Conservation (phyloP, 2,329 filamentous ascomycete genomes). For the Ophiostoma australiae region DNA sequence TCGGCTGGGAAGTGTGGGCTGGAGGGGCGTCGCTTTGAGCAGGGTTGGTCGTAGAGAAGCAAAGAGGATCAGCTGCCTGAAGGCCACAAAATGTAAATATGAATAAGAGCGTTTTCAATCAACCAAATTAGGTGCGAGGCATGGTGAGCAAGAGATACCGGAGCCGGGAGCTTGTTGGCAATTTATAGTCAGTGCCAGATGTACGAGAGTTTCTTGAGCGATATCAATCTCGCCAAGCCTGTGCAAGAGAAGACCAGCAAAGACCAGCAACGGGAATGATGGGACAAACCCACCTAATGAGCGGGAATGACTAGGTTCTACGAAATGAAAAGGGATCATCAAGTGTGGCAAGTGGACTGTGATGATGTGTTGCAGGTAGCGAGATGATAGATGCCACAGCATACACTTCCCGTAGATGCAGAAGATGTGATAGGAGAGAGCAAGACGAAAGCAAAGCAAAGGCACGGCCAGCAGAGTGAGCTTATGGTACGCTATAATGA, state of each 20-base stretch:
- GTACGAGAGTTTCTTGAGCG: background rate
- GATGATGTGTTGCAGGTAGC: background rate
- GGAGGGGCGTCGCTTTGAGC: background rate
- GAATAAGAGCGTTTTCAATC: too few species aligned
- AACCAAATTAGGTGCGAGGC: background rate
- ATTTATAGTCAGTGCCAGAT: background rate
- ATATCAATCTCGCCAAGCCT: background rate
- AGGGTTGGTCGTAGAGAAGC: background rate
- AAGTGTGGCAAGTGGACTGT: background rate
- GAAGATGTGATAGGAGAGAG: background rate
- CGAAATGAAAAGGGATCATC: background rate
- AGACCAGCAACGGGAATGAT: background rate
- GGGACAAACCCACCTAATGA: background rate
- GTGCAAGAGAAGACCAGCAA: background rate
- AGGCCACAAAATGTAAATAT: background rate
- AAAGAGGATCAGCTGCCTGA: background rate
- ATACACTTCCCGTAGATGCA: background rate
- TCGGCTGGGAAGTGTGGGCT: background rate
- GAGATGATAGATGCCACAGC: background rate
- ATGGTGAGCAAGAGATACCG: background rate
- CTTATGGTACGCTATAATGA: background rate
- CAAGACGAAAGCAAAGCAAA: background rate
- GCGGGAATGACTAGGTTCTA: background rate
- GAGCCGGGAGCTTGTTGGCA: background rate
- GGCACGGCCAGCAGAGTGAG: background rate